Conservation (phyloP, 768 basidiomycete genomes). For the Lactarius quietus region DNA sequence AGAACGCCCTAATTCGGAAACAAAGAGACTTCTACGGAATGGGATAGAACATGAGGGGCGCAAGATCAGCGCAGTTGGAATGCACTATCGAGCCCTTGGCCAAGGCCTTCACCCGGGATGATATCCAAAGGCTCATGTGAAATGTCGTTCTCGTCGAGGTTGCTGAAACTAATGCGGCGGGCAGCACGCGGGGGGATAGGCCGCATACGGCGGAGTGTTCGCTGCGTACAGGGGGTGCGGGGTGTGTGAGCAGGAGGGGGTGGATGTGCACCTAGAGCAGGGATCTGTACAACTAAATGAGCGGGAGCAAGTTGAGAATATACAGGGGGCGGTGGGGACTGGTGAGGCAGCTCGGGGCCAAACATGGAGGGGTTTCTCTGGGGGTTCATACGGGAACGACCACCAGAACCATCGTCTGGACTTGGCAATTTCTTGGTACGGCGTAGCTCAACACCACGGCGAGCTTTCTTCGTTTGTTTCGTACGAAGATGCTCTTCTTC, state of each 20-base stretch:
- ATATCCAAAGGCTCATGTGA: constrained; percentile 25
- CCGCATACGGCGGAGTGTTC: constrained; percentile 25
- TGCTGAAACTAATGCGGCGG: constrained; percentile 26
- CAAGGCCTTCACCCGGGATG: constrained; percentile 32
- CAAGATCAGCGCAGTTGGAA: constrained; percentile 55
- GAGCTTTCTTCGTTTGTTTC: constrained; percentile 24
- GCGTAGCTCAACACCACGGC: constrained; percentile 16
- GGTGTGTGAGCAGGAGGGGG: constrained; percentile 55
- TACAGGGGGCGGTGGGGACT: constrained; percentile 1
- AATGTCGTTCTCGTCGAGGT: constrained; percentile 14
- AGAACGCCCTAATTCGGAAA: neutral
- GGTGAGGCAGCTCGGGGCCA: constrained; percentile 25
- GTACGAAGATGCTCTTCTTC: constrained; percentile 23
- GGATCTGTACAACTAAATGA: constrained; percentile 29
- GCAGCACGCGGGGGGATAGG: constrained; percentile 23
- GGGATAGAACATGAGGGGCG: neutral
- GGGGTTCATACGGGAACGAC: constrained; percentile 18
- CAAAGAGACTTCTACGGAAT: neutral
- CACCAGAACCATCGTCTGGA: constrained; percentile 7
- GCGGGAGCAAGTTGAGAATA: constrained; percentile 13
- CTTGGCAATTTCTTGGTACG: constrained; percentile 7
- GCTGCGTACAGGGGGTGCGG: constrained; percentile 55
- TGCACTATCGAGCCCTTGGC: constrained; percentile 58
- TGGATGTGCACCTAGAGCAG: constrained; percentile 37
- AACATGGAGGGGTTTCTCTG: constrained; percentile 25